Conservation (phyloP, 306 rosid species). For the Echinosophora koreensis region DNA sequence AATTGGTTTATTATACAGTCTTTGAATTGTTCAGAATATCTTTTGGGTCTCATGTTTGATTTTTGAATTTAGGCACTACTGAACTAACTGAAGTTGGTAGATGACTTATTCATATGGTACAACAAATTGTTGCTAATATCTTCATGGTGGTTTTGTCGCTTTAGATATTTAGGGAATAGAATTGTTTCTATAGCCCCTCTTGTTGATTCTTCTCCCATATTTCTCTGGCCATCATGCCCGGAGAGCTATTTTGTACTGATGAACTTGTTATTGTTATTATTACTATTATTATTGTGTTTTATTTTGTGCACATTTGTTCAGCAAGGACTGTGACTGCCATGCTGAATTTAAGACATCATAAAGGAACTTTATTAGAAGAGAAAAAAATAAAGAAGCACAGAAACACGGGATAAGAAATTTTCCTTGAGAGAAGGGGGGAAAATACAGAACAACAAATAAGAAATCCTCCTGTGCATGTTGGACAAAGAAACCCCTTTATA, state of each 20-base stretch:
- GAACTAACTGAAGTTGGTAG: neutral
- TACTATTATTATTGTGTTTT: neutral
- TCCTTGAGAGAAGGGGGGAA: neutral
- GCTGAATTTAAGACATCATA: neutral
- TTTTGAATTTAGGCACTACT: conserved; percentile 16
- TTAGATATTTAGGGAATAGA: conserved; percentile 5
- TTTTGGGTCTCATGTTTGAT: conserved; percentile 25
- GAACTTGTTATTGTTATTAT: neutral
- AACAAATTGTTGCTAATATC: conserved; percentile 10
- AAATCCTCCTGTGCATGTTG: neutral
- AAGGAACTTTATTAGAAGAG: neutral
- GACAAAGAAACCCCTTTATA: neutral
- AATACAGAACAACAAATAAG: neutral
- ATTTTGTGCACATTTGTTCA: neutral
- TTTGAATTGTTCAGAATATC: conserved; percentile 21
- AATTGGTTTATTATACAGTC: conserved; percentile 46
- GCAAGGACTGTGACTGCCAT: neutral
- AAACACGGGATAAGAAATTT: neutral
- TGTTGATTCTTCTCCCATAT: conserved; percentile 10
- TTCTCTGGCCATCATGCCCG: neutral
- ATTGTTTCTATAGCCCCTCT: conserved; percentile 20
- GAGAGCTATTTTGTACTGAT: conserved; percentile 9
- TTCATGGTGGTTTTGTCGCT: conserved; percentile 9
- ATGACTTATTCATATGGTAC: conserved; percentile 10
- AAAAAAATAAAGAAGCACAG: neutral